These are phyloP conservation scores for Bocquillonia castaneifolia DNA, from an alignment of 441 rosid genomes.

Conservation along the genomic window DNA sequence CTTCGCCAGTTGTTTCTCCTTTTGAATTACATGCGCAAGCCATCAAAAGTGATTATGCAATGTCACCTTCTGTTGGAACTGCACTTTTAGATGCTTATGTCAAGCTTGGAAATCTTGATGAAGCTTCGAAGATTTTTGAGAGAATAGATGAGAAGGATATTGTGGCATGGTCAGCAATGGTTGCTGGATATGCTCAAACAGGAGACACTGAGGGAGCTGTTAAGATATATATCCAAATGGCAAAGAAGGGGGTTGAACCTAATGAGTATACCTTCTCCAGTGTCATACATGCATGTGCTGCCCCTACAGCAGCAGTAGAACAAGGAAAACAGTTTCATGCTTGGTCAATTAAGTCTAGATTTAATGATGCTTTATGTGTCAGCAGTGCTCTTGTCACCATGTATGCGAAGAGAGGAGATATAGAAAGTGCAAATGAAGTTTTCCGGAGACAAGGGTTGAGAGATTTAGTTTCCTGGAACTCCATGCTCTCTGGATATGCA, in stretches of 20 bases:
- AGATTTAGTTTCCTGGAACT: conserved; percentile 79
- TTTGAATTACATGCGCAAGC: conserved; percentile 45
- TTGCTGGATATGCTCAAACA: conserved; percentile 66
- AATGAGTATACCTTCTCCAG: conserved; percentile 78
- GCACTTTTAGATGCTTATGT: conserved; percentile 85
- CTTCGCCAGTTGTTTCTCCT: conserved; percentile 51
- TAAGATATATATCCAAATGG: conserved; percentile 51
- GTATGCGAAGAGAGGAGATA: conserved; percentile 81
- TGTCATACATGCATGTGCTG: conserved; percentile 62
- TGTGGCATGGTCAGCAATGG: conserved; percentile 78
- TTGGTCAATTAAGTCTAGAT: conserved; percentile 55
- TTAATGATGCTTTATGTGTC: conserved; percentile 53
- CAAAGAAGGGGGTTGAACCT: conserved; percentile 45
- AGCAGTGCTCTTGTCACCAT: conserved; percentile 74
- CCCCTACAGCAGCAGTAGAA: conserved; percentile 65
- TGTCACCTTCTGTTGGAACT: conserved; percentile 61
- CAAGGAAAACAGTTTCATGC: conserved; percentile 84
- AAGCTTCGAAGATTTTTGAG: conserved; percentile 66
- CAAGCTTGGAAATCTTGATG: conserved; percentile 46
- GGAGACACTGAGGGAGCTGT: conserved; percentile 70
- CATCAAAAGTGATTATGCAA: conserved; percentile 53
- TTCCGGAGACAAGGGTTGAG: conserved; percentile 58
- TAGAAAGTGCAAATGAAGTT: conserved; percentile 59
- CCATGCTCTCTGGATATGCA: conserved; percentile 77
- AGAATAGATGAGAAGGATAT: conserved; percentile 61